phyloP scores from a whole-genome alignment of 1,284 basidiomycete species.

The Trametes hirsuta region DNA sequence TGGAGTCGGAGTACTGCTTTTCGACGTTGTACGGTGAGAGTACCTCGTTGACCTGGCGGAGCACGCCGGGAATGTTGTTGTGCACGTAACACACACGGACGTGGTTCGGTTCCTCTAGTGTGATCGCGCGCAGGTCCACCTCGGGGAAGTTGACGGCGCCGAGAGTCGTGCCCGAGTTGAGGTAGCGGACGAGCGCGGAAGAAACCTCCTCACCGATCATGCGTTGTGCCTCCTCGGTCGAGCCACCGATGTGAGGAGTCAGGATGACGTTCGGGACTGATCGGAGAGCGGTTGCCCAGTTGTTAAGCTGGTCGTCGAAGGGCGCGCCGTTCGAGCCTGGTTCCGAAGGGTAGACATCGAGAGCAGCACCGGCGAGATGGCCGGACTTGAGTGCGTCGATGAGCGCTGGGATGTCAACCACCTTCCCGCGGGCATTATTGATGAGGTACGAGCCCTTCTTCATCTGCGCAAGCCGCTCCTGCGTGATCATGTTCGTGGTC shows the following conservation, averaged over 20 bases:
- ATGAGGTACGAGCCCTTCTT: slow-evolving; percentile 95
- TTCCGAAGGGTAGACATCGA: slow-evolving; percentile 96
- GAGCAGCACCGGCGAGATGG: slow-evolving; percentile 90
- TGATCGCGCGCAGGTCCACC: slow-evolving; percentile 93
- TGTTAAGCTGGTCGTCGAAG: slow-evolving; percentile 86
- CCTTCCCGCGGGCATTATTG: slow-evolving; percentile 96
- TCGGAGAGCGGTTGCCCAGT: slow-evolving; percentile 79
- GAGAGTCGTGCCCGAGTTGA: slow-evolving; percentile 89
- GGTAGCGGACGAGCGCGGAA: slow-evolving; percentile 84
- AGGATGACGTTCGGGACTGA: slow-evolving; percentile 87
- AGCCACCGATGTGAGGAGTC: slow-evolving; percentile 98
- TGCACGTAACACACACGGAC: slow-evolving; percentile 97
- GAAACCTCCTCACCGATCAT: slow-evolving; percentile 98
- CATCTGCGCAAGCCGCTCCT: slow-evolving; percentile 84
- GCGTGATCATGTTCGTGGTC: slow-evolving; percentile 93
- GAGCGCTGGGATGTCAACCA: slow-evolving; percentile 94
- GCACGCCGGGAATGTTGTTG: slow-evolving; percentile 96
- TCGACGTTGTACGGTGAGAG: slow-evolving; percentile 97
- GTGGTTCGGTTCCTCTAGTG: slow-evolving; percentile 79
- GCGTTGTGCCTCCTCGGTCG: slow-evolving; percentile 97
- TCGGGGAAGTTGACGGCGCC: slow-evolving; percentile 99
- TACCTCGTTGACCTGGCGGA: slow-evolving; percentile 93
- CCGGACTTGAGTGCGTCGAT: slow-evolving; percentile 81
- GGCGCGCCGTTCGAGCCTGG: slow-evolving; percentile 88
- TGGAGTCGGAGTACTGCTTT: slow-evolving; percentile 98